Evolutionary conservation across 2,329 filamentous ascomycete species (phyloP), one percentile per base, ranked within the genome.

Genomic region (Exophiala lecanii-corni): DNA sequence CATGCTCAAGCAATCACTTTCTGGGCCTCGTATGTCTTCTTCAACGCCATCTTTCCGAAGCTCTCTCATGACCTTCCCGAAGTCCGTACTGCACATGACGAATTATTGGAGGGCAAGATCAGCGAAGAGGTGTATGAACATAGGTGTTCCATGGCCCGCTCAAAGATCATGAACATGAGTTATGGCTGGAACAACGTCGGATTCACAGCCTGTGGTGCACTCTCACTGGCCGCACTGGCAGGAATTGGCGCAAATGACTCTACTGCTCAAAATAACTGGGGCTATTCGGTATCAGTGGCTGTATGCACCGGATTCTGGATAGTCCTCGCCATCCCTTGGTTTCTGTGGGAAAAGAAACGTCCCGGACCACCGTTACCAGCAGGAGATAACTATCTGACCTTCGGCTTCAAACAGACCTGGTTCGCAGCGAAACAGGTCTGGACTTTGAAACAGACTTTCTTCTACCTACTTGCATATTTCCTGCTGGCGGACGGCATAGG

Each of bases 221-320:
- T 40, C 17, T 45, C 32, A 15, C 45, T 57, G 21, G 57, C 25
- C 5, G 17, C 7, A 31, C 4, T 32, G 63, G 65, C 50, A 21
- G 15, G 35, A 67, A 63, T 39, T 32, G 63, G 65, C 49, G 19
- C 35, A 19, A 67, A 63, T 39, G 59, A 67, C 5, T 68, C 63
- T 2, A 68, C 64, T n/a, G 65, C 65, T 2, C 65, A 69, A 43
- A 66, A 64, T 21, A 68, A 68, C 39, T 67, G 68, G 17, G 65
- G 66, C 19, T 69, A 68, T 41, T 45, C 68, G 16, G 45, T 67
- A 9, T 66, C 63, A 1, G 51, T 68, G 9, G 59, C 17, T 5
- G 4, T 45, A 30, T 40, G n/a, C 3, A 39, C 38, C 67, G 65
- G 68, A 6, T 33, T 39, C 36, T 67, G 65, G 66, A 58, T 68